phyloP scores from a whole-genome alignment of 2,329 filamentous ascomycete species.

The Calonectria fujianensis region DNA sequence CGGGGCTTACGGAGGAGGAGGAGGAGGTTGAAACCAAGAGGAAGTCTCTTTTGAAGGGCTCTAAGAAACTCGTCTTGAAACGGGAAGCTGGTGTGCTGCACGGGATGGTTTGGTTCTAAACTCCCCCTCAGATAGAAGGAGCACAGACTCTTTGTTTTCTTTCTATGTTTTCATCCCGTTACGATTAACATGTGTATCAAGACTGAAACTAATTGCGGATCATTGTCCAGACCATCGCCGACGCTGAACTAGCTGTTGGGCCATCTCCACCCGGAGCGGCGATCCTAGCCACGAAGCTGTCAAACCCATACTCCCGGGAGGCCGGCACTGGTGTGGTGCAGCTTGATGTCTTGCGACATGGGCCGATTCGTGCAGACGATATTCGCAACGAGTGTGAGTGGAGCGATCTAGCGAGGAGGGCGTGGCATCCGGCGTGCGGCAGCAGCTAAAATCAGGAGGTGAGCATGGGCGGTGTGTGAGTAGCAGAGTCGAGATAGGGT shows the following conservation, averaged over 20 bases:
- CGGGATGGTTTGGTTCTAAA: conserved; percentile 50
- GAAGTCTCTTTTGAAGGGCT: conserved; percentile 25
- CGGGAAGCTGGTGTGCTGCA: conserved; percentile 53
- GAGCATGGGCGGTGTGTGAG: conserved; percentile 35
- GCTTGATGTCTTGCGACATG: conserved; percentile 26
- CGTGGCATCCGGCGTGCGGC: conserved; percentile 33
- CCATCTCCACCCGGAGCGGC: conserved; percentile 40
- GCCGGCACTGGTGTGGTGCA: conserved; percentile 42
- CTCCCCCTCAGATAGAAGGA: conserved; percentile 55
- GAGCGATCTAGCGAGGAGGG: conserved; percentile 33
- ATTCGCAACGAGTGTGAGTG: conserved; percentile 43
- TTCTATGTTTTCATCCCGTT: conserved; percentile 40
- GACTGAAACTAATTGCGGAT: conserved; percentile 64
- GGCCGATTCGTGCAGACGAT: conserved; percentile 17
- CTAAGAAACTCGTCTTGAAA: conserved; percentile 40
- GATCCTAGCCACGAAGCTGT: conserved; percentile 36
- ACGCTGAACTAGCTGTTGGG: conserved; percentile 51
- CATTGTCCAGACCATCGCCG: conserved; percentile 66
- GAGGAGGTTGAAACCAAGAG: conserved; percentile 30
- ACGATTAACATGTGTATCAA: conserved; percentile 52
- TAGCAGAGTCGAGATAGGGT: conserved; percentile 31
- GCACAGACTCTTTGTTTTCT: conserved; percentile 49
- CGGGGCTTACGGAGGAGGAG: conserved; percentile 35
- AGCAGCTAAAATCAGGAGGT: conserved; percentile 31
- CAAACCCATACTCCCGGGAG: conserved; percentile 41